Evolutionary conservation across 2,329 filamentous ascomycete genomes (phyloP), one percentile per base, ranked within the genome.

Genomic region (Aspergillus spinulosporus): DNA sequence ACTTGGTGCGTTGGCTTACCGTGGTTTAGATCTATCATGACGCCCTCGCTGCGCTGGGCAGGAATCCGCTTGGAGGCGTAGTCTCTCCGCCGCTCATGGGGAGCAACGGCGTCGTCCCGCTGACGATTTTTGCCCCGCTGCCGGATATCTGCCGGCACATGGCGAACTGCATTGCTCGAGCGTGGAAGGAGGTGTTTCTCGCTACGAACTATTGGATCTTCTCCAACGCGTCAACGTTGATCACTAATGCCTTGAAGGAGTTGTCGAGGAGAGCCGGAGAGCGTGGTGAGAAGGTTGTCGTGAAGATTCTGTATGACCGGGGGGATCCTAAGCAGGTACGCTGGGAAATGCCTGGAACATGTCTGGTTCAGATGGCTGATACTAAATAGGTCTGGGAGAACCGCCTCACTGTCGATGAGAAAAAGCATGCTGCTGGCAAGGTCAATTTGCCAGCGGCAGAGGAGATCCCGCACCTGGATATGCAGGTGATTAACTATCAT

Each of bases 171-270:
- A 92, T 93, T 34, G 88, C 82, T 2, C 80, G 86, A 3, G 89
- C 89, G 0, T 80, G 90, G 64, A 82, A 81, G 34, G 89, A 93
- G 64, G 84, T 93, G 0, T 85, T 89, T 54, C 76, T 92, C 7
- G 86, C 86, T 0, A 92, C 89, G 0, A 91, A 90, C 64, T 90
- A 85, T 65, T 92, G 89, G 89, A 82, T 87, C 58, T 80, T 85
- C 42, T 88, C 88, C 0, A 79, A 86, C 6, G 87, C 88, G 0
- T 86, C 87, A 42, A 81, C 78, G 4, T 80, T 89, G 49, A 80
- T 92, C 43, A 88, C 83, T 3, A 81, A 89, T 66, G 86, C 86
- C 0, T 77, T 93, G 48, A 78, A 79, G 14, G 88, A 92, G 68
- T 80, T 92, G 0, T 89, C 88, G 0, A 79, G 74, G 36, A 81